Base-by-base conservation (phyloP, 371 early-diverging fungal genomes). In the Mucor lusitanicus region DNA sequence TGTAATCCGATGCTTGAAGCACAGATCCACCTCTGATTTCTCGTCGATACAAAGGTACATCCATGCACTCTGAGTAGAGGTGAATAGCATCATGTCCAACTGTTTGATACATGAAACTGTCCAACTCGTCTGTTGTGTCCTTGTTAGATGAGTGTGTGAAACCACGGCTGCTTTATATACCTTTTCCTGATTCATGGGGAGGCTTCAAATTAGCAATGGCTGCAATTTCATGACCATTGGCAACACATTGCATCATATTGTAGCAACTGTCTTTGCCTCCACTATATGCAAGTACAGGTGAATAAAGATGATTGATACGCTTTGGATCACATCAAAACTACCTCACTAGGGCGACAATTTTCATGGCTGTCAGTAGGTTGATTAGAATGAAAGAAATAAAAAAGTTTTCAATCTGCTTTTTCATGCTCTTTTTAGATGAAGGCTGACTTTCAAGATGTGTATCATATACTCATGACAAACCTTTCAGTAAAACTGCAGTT, bases 191-290 rank as follows among this genome's bases (percentile, higher is more conserved):
- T 21, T 61, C 66, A 25, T 69, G 68, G 1, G 88, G 83, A n/a
- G 99, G 98, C 55, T 90, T 88, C 64, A 99, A 83, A 80, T 99
- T 98, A 6, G 98, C 96, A 13, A 99, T 78, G 0, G 96, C 99
- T 19, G 97, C 91, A 44, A 99, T 90, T 35, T 92, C 86, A 80
- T 99, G 99, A 1, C 98, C 99, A 73, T 97, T 85, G 37, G 95
- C 93, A 4, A 93, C 93, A 80, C 97, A 94, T 79, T 97, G 92
- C 89, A 98, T 88, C 89, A 98, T 88, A 73, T 98, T 96, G 81
- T 94, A 99, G 72, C 95, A 92, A 79, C 97, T 96, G 79, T 99
- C 99, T 83, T 99, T 99, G 44, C 99, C 99, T 37, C 99, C 99
- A 78, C 99, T 95, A 9, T 25, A 12, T 19, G 13, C 11, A 35